A percentile compares a stretch with the other conserved stretches of the same genome.
Conservation (phyloP, 2,329 filamentous ascomycete species). For the Talaromyces sp. region DNA sequence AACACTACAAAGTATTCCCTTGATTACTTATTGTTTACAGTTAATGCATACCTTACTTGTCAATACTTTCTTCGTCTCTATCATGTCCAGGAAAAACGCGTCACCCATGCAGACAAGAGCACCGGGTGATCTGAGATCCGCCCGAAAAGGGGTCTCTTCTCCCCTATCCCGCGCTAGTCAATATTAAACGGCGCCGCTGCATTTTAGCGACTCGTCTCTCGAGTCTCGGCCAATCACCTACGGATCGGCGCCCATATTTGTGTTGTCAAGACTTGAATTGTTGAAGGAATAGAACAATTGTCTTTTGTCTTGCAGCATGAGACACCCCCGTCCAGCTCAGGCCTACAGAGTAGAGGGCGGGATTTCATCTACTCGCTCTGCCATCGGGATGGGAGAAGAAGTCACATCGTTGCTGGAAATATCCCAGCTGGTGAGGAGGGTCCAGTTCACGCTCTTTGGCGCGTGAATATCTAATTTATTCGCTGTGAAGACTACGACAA, state of each 20-base stretch:
- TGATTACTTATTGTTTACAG: not conserved
- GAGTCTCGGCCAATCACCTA: not conserved
- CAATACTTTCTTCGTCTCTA: not conserved
- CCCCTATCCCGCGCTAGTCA: not conserved
- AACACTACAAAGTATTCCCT: no score
- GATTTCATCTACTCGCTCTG: no score
- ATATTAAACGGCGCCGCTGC: no score
- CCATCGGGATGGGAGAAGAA: no score
- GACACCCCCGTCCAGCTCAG: no score
- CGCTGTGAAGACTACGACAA: not conserved
- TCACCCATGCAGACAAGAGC: not conserved
- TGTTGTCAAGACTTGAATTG: not conserved
- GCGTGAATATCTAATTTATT: not conserved
- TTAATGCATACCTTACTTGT: not conserved
- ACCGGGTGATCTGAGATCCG: not conserved
- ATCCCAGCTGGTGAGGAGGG: not conserved
- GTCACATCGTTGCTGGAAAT: no score
- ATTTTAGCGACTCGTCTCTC: not conserved
- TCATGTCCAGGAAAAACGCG: not conserved
- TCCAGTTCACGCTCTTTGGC: not conserved
- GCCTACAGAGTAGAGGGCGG: no score
- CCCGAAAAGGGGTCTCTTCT: not conserved
- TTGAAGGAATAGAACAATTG: no score
- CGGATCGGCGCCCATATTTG: not conserved
- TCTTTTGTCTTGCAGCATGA: no score